Evolutionary conservation across 2,329 filamentous ascomycete genomes (phyloP).

Genomic region (Zelopaecilomyces penicillatus): DNA sequence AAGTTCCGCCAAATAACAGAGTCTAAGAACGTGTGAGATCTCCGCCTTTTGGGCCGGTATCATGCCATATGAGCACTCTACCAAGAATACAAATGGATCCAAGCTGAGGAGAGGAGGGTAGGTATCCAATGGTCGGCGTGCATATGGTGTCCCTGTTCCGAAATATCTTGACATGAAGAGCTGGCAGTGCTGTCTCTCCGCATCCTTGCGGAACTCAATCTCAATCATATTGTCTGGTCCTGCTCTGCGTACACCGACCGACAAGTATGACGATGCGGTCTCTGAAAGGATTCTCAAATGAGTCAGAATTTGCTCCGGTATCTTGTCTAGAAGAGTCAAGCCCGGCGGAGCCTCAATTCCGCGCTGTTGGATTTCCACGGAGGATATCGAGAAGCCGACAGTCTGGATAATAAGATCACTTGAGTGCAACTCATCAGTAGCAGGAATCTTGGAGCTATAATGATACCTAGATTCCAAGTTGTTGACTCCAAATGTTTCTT

Average conservation of each 20-base stretch:
- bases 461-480: constrained; percentile 35
- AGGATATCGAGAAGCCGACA: constrained; percentile 78
- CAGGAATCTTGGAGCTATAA: constrained; percentile 20
- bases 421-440: constrained; percentile 37
- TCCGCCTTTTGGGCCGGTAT: constrained; percentile 61
- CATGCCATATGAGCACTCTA: constrained; percentile 67
- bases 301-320: constrained; percentile 75
- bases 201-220: constrained; percentile 58
- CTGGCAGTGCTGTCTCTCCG: constrained; percentile 65
- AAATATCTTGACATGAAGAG: constrained; percentile 59
- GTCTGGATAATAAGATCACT: constrained; percentile 55
- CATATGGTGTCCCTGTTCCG: constrained; percentile 31
- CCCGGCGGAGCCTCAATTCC: constrained; percentile 68
- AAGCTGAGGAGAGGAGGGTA: constrained; percentile 54
- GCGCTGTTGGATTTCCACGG: constrained; percentile 85
- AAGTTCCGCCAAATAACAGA: constrained; percentile 88
- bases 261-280: constrained; percentile 77
- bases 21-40: constrained; percentile 67
- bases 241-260: constrained; percentile 61
- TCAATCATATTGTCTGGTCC: constrained; percentile 53
- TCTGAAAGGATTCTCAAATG: constrained; percentile 84
- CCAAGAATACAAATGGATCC: constrained; percentile 73
- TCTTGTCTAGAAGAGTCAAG: constrained; percentile 69
- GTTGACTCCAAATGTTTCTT: constrained; percentile 50
- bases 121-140: constrained; percentile 34